A percentile compares a stretch with the other conserved stretches of the same genome.
phyloP scores from a whole-genome alignment of 208 protist species.

The Crithidia acanthocephali region DNA sequence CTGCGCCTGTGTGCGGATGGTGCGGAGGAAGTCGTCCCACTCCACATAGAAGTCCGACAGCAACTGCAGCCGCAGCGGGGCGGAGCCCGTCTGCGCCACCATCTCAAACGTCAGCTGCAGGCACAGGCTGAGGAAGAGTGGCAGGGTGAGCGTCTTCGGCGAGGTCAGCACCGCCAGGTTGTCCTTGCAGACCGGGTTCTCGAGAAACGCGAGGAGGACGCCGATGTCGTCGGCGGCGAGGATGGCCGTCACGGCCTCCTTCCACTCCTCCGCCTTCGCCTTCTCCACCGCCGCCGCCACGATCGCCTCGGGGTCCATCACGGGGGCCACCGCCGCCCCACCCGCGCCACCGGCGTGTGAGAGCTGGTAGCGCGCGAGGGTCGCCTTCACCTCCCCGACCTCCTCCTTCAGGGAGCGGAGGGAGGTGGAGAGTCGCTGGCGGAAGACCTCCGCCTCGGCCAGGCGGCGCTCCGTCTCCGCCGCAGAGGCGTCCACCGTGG shows the following conservation, averaged over 20 bases:
- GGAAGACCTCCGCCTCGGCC: constrained; percentile 44
- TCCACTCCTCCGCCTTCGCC: constrained; percentile 75
- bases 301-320: constrained; percentile 70
- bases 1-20: constrained; percentile 56
- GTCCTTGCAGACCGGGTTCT: constrained; percentile 74
- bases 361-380: constrained; percentile 39
- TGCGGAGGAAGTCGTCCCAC: constrained; percentile 85
- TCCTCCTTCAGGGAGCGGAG: constrained; percentile 55
- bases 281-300: constrained; percentile 55
- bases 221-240: constrained; percentile 77
- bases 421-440: constrained; percentile 38
- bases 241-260: constrained; percentile 64
- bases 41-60: constrained; percentile 86
- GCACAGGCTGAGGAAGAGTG: constrained; percentile 84
- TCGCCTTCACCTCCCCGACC: constrained; percentile 48
- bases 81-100: constrained; percentile 41
- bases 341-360: constrained; percentile 15
- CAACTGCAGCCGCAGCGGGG: constrained; percentile 74
- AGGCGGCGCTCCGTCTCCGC: constrained; percentile 35
- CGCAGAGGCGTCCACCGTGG: constrained; percentile 41
- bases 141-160: constrained; percentile 65
- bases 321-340: constrained; percentile 16
- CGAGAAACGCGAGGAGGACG: constrained; percentile 81
- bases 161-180: constrained; percentile 57
- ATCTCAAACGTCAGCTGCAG: constrained; percentile 86